These are phyloP conservation scores for Abortiporus biennis DNA, from an alignment of 1,284 basidiomycete genomes.

Conservation along the genomic window DNA sequence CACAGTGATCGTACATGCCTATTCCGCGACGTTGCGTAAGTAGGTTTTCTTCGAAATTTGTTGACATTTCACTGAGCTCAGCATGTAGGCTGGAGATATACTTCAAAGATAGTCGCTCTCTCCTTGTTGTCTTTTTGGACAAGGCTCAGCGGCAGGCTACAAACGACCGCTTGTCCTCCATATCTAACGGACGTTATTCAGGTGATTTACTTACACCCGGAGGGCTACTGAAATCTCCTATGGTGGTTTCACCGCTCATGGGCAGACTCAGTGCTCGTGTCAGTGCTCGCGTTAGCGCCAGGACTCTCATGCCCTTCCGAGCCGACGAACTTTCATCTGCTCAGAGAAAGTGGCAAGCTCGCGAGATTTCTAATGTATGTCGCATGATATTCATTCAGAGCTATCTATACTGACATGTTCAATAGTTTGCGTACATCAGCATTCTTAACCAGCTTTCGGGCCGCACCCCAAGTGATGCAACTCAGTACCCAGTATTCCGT, in stretches of 20 bases:
- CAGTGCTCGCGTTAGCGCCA: constrained; percentile 36
- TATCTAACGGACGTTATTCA: constrained; percentile 34
- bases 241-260: too few species aligned
- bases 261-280: constrained; percentile 37
- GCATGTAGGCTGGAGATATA: constrained; percentile 81
- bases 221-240: constrained; percentile 36
- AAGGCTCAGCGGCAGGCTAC: constrained; percentile 60
- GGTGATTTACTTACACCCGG: constrained; percentile 36
- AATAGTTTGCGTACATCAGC: constrained; percentile 80
- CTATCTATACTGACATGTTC: constrained; percentile 5
- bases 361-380: constrained; percentile 85
- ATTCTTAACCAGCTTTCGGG: constrained; percentile 88
- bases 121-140: constrained; percentile 75
- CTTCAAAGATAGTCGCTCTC: constrained; percentile 82
- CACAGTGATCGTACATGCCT: constrained; percentile 82
- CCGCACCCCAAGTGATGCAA: constrained; percentile 89
- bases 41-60: constrained; percentile 9
- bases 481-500: constrained; percentile 95
- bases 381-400: background rate
- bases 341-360: constrained; percentile 76
- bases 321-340: constrained; percentile 63
- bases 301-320: constrained; percentile 30
- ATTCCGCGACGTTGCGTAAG: constrained; percentile 86
- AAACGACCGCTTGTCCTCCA: constrained; percentile 51
- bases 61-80: background rate